Base-by-base conservation (phyloP, 495 filamentous ascomycete species). In the Neurospora hispaniola region DNA sequence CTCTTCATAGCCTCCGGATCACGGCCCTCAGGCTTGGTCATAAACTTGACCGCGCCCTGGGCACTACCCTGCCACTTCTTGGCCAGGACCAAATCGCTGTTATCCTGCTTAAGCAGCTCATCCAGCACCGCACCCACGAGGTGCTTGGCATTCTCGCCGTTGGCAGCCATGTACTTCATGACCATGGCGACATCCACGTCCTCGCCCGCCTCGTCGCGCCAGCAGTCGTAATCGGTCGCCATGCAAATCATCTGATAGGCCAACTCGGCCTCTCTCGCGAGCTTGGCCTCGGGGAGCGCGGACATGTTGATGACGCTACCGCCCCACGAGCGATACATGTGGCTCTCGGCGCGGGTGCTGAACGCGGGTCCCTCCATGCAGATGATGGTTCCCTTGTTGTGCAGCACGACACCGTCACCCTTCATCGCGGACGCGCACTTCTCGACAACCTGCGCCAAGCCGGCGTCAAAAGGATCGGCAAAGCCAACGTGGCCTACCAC, bases 321-420 rank as follows among this genome's bases (percentile, higher is more conserved):
- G 79, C 93, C 94, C 91, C 93, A 96, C 69, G 89, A 85, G 73
- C 96, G 93, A 88, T 99, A 99, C 81, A 98, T 86, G 79, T 96
- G 88, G 74, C 90, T 94, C 85, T 99, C 96, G 69, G 94, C 94
- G 76, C 96, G 94, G n/a, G 96, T 98, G 78, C 90, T 93, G 88
- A 99, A 99, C 77, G 96, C 92, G 5, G 96, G 96, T 2, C 96
- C 96, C 86, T 99, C 93, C 89, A 99, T 99, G 85, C 94, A 97
- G 73, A 99, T 85, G 69, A 98, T 80, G 3, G 90, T 92, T 38
- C 94, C 95, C 27, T 85, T 86, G 74, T 89, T 89, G 77, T 98
- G 96, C 73, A 97, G 81, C 38, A 84, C 82, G 5, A 96, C 91
- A 38, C 90, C 91, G 5, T 96, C 91, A 35, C 94, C 94, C 75